Conservation (phyloP, 192 early-diverging fungal species). For the Anaeromyces robustus region DNA sequence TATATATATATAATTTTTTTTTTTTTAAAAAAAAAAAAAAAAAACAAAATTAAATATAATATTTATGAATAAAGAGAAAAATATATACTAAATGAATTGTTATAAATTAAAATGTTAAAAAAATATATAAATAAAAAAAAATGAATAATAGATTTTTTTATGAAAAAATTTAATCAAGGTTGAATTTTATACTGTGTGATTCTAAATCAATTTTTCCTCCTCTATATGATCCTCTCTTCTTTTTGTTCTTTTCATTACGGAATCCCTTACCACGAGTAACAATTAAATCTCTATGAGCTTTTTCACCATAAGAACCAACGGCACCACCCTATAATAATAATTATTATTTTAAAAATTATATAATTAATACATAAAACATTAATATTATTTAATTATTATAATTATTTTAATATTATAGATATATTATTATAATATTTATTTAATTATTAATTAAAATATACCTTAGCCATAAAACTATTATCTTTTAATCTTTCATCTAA, state of each 20-base stretch:
- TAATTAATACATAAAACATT: no score
- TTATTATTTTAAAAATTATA: not conserved
- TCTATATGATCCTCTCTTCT: conserved; percentile 87
- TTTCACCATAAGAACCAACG: conserved; percentile 66
- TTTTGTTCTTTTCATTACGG: conserved; percentile 91
- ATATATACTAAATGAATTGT: no score
- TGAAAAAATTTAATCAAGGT: not conserved
- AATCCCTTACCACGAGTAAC: conserved; percentile 81
- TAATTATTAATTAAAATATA: not conserved
- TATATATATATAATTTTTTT: no score
- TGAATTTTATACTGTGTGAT: conserved; percentile 84
- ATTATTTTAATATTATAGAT: not conserved
- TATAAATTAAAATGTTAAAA: no score
- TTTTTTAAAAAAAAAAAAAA: no score
- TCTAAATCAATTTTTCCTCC: conserved; percentile 75
- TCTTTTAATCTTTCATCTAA: conserved; percentile 64
- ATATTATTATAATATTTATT: not conserved
- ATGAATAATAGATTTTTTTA: no score
- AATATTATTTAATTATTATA: not conserved
- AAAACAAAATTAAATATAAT: no score
- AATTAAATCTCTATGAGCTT: conserved; percentile 83
- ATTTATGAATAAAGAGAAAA: no score
- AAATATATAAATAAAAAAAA: no score
- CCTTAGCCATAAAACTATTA: conserved; percentile 57
- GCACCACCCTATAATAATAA: conserved; percentile 38